A percentile compares a stretch with the other conserved stretches of the same genome.
These are phyloP conservation scores for Colletotrichum noveboracense DNA, from an alignment of 2,329 filamentous ascomycete species.

Conservation along the genomic window DNA sequence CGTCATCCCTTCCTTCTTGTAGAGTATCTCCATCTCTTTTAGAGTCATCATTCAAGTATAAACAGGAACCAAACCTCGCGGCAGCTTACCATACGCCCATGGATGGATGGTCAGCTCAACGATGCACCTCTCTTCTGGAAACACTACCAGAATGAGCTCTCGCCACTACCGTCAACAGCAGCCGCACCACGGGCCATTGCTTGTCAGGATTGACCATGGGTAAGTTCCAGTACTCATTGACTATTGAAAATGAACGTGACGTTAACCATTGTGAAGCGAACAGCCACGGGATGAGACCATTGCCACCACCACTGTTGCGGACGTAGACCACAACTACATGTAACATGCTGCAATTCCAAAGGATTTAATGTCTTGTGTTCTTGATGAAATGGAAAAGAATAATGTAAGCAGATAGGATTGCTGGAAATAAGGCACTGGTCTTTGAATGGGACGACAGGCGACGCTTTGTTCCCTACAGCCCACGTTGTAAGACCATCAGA, in stretches of 20 bases:
- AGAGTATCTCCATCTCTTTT: background rate
- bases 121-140: background rate
- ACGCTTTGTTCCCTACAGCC: background rate
- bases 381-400: background rate
- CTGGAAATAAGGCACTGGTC: background rate
- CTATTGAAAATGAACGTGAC: background rate
- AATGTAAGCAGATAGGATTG: background rate
- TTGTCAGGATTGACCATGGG: background rate
- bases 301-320: background rate
- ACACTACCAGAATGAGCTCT: background rate
- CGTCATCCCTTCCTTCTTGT: too few relatives aligned
- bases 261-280: background rate
- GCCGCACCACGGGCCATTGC: background rate
- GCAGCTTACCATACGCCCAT: background rate
- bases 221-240: too few relatives aligned
- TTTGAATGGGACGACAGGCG: background rate
- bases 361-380: background rate
- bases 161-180: background rate
- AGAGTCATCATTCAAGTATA: background rate
- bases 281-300: background rate
- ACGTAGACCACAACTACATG: background rate
- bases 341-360: background rate
- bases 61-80: background rate
- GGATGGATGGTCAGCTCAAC: background rate
- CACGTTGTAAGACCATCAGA: fast-evolving